These are phyloP conservation scores for Phytopythium cucurbitacearum DNA, from an alignment of 352 stramenopile species.

Conservation along the genomic window DNA sequence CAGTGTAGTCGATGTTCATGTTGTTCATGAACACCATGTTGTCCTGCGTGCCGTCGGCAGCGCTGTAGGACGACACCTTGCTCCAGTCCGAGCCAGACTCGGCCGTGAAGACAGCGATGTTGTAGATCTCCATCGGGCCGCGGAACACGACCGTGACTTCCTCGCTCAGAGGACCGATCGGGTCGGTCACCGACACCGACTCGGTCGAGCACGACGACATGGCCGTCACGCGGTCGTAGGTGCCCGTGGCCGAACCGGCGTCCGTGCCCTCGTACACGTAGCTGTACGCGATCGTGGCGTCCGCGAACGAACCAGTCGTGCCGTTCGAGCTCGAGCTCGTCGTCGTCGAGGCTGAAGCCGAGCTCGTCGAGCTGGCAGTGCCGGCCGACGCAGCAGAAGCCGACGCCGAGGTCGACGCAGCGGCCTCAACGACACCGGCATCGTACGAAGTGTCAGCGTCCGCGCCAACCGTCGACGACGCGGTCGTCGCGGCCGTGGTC, in stretches of 20 bases:
- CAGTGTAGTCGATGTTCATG: slow-evolving; percentile 50
- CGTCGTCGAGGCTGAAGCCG: slow-evolving; percentile 10
- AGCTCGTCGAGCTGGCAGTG: slow-evolving; percentile 4
- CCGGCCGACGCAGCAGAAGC: slow-evolving; percentile 8
- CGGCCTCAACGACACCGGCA: slow-evolving; percentile 10
- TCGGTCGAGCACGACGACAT: slow-evolving; percentile 28
- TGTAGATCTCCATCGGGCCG: slow-evolving; percentile 56
- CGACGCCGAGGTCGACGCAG: slow-evolving; percentile 5
- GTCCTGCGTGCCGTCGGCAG: slow-evolving; percentile 16
- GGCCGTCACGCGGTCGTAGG: slow-evolving; percentile 40
- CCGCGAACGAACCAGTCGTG: slow-evolving; percentile 21
- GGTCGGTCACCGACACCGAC: slow-evolving; percentile 25
- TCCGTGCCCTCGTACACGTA: slow-evolving; percentile 36
- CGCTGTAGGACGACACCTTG: slow-evolving; percentile 42
- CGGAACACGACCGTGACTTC: slow-evolving; percentile 57
- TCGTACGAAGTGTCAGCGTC: slow-evolving; percentile 12
- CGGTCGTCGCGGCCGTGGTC: slow-evolving; percentile 1
- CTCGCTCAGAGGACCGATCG: slow-evolving; percentile 43
- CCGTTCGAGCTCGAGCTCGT: slow-evolving; percentile 9
- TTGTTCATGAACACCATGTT: slow-evolving; percentile 72
- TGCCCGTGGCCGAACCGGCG: slow-evolving; percentile 31
- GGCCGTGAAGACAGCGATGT: slow-evolving; percentile 42
- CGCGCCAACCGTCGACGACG: slow-evolving; percentile 13
- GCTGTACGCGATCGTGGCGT: slow-evolving; percentile 42
- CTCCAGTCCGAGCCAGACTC: slow-evolving; percentile 23